Evolutionary conservation across 768 basidiomycete species (phyloP).

Genomic region (Filobasidium floriforme): DNA sequence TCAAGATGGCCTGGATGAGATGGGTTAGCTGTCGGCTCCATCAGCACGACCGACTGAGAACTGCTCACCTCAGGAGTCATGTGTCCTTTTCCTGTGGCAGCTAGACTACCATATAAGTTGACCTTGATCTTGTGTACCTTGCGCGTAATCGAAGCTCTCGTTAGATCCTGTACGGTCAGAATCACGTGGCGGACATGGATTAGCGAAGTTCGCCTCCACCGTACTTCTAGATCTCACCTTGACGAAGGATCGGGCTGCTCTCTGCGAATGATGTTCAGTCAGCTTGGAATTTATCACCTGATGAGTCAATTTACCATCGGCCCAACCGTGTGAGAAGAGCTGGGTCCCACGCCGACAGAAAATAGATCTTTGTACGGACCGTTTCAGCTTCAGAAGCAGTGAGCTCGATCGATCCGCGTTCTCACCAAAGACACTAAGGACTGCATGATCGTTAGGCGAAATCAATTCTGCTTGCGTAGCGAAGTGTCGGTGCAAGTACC

Average conservation of each 20-base stretch:
- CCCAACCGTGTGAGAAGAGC: conserved; percentile 62
- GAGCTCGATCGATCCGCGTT: not conserved
- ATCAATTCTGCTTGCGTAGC: too few relatives aligned
- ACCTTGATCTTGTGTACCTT: conserved; percentile 73
- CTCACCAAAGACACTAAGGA: conserved; percentile 7
- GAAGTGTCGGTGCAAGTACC: too few relatives aligned
- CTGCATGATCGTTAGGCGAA: not conserved
- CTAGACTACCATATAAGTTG: conserved; percentile 83
- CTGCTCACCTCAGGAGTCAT: conserved; percentile 43
- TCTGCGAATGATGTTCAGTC: conserved; percentile 2
- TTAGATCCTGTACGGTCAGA: conserved; percentile 49
- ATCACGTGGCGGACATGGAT: too few relatives aligned
- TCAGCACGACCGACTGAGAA: not conserved
- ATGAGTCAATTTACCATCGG: conserved; percentile 56
- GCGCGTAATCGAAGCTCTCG: conserved; percentile 51
- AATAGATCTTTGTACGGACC: conserved; percentile 57
- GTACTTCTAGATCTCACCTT: conserved; percentile 2
- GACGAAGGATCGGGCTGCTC: conserved; percentile 18
- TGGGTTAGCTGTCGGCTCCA: not conserved
- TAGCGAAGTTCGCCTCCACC: too few relatives aligned
- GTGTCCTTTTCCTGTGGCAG: conserved; percentile 64
- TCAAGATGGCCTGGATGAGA: conserved; percentile 34
- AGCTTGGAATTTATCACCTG: not conserved
- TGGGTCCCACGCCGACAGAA: conserved; percentile 62
- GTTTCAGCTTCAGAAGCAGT: not conserved